Evolutionary conservation across 2,329 filamentous ascomycete species (phyloP).

Genomic region (Rachicladosporium sp.): DNA sequence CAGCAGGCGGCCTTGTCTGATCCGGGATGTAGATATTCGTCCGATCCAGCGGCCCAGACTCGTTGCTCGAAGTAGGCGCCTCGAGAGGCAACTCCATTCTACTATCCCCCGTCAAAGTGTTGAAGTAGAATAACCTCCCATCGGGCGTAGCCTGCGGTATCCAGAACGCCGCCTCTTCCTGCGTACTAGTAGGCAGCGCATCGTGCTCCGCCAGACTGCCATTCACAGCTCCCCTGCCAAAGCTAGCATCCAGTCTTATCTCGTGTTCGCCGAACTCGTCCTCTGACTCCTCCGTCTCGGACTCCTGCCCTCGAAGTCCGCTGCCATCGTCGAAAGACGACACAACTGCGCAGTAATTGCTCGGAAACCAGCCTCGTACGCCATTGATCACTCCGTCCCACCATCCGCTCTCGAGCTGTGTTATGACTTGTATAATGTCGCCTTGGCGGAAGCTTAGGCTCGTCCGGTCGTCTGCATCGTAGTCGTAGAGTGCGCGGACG

Average conservation of each 20-base stretch:
- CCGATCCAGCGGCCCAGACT: slow-evolving; percentile 76
- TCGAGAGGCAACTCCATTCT: slow-evolving; percentile 91
- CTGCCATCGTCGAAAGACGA: slow-evolving; percentile 62
- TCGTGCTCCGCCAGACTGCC: slow-evolving; percentile 40
- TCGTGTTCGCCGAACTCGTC: slow-evolving; percentile 50
- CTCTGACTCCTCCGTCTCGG: slow-evolving; percentile 44
- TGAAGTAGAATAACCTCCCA: slow-evolving; percentile 92
- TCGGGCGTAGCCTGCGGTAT: slow-evolving; percentile 94
- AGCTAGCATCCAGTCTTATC: slow-evolving; percentile 24
- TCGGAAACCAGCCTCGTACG: slow-evolving; percentile 95
- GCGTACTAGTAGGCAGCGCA: slow-evolving; percentile 48
- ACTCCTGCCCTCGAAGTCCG: slow-evolving; percentile 34
- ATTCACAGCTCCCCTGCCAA: slow-evolving; percentile 38
- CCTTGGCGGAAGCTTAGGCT: slow-evolving; percentile 94
- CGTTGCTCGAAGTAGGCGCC: slow-evolving; percentile 66
- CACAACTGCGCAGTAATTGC: slow-evolving; percentile 92
- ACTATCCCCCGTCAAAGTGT: slow-evolving; percentile 89
- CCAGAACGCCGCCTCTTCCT: slow-evolving; percentile 92
- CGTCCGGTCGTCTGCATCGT: slow-evolving; percentile 92
- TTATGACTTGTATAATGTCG: slow-evolving; percentile 96
- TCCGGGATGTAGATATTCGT: slow-evolving; percentile 83
- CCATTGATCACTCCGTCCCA: slow-evolving; percentile 98
- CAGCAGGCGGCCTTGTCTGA: slow-evolving; percentile 75
- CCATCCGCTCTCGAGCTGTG: slow-evolving; percentile 95
- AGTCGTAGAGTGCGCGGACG: slow-evolving; percentile 92